phyloP scores from a whole-genome alignment of 371 early-diverging fungal species.

The Funneliformis caledonium region DNA sequence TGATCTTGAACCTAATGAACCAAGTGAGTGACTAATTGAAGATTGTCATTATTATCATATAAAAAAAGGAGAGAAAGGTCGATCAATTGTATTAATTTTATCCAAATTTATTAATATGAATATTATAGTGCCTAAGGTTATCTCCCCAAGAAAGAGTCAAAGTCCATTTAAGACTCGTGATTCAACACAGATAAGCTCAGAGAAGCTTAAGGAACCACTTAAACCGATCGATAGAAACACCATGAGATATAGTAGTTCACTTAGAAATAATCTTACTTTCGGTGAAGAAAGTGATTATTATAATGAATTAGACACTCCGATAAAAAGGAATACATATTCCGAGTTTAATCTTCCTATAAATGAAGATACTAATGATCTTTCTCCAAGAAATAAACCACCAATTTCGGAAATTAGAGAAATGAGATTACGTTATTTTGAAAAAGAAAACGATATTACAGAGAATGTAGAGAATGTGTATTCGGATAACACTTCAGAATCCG shows the following conservation, averaged over 20 bases:
- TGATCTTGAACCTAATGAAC: not conserved
- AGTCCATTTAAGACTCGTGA: not conserved
- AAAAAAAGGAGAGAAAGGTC: not conserved
- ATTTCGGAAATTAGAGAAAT: not conserved
- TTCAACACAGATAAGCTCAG: not conserved
- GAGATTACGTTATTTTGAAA: not conserved
- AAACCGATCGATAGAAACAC: not conserved
- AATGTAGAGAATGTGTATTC: not conserved
- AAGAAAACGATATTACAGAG: not conserved
- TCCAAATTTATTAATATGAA: too few species aligned
- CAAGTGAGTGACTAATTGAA: not conserved
- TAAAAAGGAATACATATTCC: not conserved
- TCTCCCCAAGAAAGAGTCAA: constrained; percentile 13
- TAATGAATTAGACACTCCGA: not conserved
- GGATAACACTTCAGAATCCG: not conserved
- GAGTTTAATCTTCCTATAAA: not conserved
- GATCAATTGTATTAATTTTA: not conserved
- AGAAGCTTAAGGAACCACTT: not conserved
- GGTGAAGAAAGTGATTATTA: not conserved
- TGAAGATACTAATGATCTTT: not conserved
- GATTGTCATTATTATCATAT: not conserved
- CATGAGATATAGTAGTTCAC: not conserved
- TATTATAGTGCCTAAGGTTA: not conserved
- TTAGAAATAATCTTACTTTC: not conserved
- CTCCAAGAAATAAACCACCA: not conserved